Conservation (phyloP, 2,329 filamentous ascomycete species). For the Sphaerostilbella broomeana region DNA sequence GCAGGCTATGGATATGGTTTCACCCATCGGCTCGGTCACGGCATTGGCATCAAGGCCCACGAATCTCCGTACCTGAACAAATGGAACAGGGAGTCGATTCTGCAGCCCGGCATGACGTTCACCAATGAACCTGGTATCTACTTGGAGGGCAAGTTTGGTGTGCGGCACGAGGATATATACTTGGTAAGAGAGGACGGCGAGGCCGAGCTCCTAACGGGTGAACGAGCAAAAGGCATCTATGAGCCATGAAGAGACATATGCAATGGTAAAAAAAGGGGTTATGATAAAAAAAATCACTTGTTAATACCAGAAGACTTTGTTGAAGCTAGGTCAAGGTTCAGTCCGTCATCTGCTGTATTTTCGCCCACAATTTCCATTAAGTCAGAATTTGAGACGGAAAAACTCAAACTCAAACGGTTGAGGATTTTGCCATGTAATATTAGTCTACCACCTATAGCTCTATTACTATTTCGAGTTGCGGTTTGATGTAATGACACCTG, state of each 20-base stretch:
- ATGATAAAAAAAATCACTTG: too few species aligned
- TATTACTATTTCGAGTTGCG: too few species aligned
- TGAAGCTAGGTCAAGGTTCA: too few species aligned
- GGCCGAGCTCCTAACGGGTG: constrained; percentile 49
- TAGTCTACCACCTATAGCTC: too few species aligned
- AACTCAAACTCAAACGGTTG: too few species aligned
- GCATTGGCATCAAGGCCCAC: constrained; percentile 61
- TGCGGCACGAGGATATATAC: constrained; percentile 57
- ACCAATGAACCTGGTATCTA: constrained; percentile 60
- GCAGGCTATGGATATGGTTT: constrained; percentile 54
- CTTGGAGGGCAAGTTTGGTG: constrained; percentile 52
- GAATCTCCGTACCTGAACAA: constrained; percentile 60
- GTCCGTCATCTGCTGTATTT: too few species aligned
- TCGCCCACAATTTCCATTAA: too few species aligned
- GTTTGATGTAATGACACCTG: too few species aligned
- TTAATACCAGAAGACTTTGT: too few species aligned
- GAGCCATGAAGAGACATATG: constrained; percentile 43
- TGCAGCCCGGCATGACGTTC: constrained; percentile 55
- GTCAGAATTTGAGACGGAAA: too few species aligned
- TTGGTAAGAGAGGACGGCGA: constrained; percentile 47
- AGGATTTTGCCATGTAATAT: too few species aligned
- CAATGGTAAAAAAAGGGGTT: too few species aligned
- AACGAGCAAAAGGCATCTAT: constrained; percentile 45
- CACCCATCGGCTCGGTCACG: constrained; percentile 57
- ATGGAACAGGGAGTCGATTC: constrained; percentile 42